phyloP scores from a whole-genome alignment of 352 stramenopile species.

The Saprolegnia parasitica region DNA sequence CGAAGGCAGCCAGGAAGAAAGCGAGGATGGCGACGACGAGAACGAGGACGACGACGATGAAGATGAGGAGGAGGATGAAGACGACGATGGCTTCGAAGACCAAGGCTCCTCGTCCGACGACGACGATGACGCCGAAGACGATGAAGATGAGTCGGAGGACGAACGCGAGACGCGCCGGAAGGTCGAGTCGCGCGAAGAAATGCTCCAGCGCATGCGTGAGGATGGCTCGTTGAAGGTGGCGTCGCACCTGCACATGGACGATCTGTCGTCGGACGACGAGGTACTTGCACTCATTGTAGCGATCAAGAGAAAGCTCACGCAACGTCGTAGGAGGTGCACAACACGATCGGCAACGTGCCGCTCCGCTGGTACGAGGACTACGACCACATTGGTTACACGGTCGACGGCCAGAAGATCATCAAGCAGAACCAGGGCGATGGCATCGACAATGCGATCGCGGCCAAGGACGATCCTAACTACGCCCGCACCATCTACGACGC shows the following conservation, averaged over 20 bases:
- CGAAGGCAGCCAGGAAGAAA: background rate
- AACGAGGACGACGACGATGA: constrained; percentile 43
- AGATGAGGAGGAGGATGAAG: constrained; percentile 43
- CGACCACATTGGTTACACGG: constrained; percentile 99
- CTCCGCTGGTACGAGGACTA: constrained; percentile 99
- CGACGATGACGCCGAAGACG: constrained; percentile 50
- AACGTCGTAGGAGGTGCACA: constrained; percentile 74
- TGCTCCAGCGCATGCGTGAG: constrained; percentile 79
- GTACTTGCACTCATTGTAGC: constrained; percentile 24
- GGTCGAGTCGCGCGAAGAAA: constrained; percentile 61
- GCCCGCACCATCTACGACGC: constrained; percentile 97
- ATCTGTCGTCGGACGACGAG: constrained; percentile 98
- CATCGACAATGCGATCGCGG: constrained; percentile 85
- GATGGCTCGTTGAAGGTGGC: constrained; percentile 77
- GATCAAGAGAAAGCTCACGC: background rate
- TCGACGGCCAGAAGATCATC: constrained; percentile 95
- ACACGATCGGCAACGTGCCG: constrained; percentile 98
- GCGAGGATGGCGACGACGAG: constrained; percentile 45
- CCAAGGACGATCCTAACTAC: constrained; percentile 91
- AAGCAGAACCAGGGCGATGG: constrained; percentile 86
- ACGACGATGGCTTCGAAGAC: constrained; percentile 77
- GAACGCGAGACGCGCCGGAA: constrained; percentile 79
- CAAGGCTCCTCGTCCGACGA: constrained; percentile 76
- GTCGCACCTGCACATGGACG: constrained; percentile 94
- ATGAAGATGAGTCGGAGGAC: constrained; percentile 63